phyloP scores from a whole-genome alignment of 225 moss, liverwort and hornwort genomes.

The Bryum argenteum region DNA sequence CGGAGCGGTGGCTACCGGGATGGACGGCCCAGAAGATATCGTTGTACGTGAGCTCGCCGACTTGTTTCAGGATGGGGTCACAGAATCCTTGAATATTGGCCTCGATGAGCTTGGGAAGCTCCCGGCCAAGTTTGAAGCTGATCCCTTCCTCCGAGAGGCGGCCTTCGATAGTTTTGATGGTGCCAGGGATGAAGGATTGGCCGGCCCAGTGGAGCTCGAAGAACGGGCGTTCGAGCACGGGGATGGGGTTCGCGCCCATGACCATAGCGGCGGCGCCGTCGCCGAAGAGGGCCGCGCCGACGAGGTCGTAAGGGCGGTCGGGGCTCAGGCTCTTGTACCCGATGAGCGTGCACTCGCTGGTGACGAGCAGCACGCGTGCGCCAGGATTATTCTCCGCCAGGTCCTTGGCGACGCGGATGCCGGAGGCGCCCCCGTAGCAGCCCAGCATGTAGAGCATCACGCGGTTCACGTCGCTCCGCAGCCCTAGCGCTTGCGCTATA shows the following conservation, averaged over 20 bases:
- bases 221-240: conserved; percentile 58
- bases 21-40: conserved; percentile 99
- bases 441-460: conserved; percentile 95
- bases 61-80: conserved; percentile 33
- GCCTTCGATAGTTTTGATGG: conserved; percentile 64
- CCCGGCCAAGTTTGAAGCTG: conserved; percentile 76
- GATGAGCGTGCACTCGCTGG: conserved; percentile 87
- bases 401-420: conserved; percentile 90
- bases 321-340: conserved; percentile 76
- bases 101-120: conserved; percentile 80
- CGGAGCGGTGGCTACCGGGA: conserved; percentile 37
- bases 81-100: conserved; percentile 68
- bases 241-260: conserved; percentile 77
- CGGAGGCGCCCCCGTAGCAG: conserved; percentile 84
- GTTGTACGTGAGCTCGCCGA: conserved; percentile 53
- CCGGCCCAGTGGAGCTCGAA: conserved; percentile 87
- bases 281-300: conserved; percentile 95
- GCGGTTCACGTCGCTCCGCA: conserved; percentile 74
- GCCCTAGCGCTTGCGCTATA: conserved; percentile 64
- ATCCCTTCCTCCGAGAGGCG: conserved; percentile 83
- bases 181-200: conserved; percentile 77
- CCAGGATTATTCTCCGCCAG: conserved; percentile 84
- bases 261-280: conserved; percentile 96
- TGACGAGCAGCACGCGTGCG: conserved; percentile 74
- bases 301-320: conserved; percentile 87